A percentile compares a stretch with the other conserved stretches of the same genome.
Conservation (phyloP, 2,329 filamentous ascomycete genomes). For the Botryotinia narcissicola region DNA sequence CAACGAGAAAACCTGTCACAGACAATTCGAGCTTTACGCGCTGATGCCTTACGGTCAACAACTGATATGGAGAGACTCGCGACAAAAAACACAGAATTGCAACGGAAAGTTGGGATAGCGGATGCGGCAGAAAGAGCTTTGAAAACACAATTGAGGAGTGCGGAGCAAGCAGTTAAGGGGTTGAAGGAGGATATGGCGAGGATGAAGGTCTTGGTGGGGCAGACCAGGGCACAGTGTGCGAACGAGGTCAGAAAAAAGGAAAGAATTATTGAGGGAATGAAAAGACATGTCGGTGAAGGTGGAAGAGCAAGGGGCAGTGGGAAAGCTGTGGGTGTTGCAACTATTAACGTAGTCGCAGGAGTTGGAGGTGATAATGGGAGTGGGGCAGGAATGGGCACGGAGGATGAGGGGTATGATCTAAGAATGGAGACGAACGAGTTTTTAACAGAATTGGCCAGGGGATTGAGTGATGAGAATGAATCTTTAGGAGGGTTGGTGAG, state of each 20-base stretch:
- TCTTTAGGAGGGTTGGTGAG: conserved; percentile 69
- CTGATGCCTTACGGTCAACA: conserved; percentile 71
- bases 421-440: conserved; percentile 89
- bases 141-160: conserved; percentile 66
- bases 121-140: conserved; percentile 71
- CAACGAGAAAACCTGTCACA: conserved; percentile 80
- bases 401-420: conserved; percentile 64
- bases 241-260: conserved; percentile 91
- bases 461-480: conserved; percentile 90
- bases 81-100: conserved; percentile 53
- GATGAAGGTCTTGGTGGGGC: conserved; percentile 74
- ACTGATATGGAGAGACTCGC: conserved; percentile 61
- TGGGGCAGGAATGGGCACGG: conserved; percentile 20
- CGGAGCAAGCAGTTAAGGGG: conserved; percentile 71
- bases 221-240: conserved; percentile 81
- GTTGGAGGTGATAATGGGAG: conserved; percentile 43
- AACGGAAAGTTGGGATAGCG: conserved; percentile 54
- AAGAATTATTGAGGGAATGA: conserved; percentile 81
- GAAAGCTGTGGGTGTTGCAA: conserved; percentile 53
- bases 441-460: conserved; percentile 77
- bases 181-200: conserved; percentile 81
- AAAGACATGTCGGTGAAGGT: conserved; percentile 77
- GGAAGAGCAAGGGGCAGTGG: conserved; percentile 59
- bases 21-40: conserved; percentile 72
- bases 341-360: conserved; percentile 57